Evolutionary conservation across 2,329 filamentous ascomycete species (phyloP).

Genomic region (Fusarium chuoi): DNA sequence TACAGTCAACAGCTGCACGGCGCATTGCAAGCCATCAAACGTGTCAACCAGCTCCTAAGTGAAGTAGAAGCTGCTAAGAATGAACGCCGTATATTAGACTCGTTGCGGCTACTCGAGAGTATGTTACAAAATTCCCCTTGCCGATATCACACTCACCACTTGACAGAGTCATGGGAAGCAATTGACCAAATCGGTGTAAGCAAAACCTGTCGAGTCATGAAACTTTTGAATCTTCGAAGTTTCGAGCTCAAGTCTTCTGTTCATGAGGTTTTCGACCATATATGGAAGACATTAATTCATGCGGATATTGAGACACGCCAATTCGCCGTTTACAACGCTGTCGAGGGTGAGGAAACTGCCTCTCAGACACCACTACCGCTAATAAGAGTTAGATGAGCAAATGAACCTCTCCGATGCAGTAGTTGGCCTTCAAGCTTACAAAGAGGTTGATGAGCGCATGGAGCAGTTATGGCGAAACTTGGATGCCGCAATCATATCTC

Average conservation of each 20-base stretch:
- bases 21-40: constrained; percentile 61
- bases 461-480: constrained; percentile 70
- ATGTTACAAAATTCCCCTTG: constrained; percentile 37
- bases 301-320: constrained; percentile 66
- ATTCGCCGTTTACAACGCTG: constrained; percentile 65
- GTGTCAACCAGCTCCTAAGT: constrained; percentile 70
- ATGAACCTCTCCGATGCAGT: constrained; percentile 66
- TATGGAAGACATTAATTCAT: constrained; percentile 77
- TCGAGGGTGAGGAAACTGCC: constrained; percentile 57
- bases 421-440: constrained; percentile 66
- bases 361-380: background rate
- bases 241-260: constrained; percentile 74
- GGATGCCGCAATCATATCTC: constrained; percentile 68
- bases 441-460: constrained; percentile 69
- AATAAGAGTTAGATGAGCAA: constrained; percentile 55
- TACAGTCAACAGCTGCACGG: constrained; percentile 68
- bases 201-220: constrained; percentile 70
- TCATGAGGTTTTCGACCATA: constrained; percentile 70
- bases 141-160: constrained; percentile 21
- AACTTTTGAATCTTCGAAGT: constrained; percentile 72
- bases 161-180: constrained; percentile 64
- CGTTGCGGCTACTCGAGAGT: constrained; percentile 67
- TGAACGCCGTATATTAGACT: constrained; percentile 67
- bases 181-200: constrained; percentile 69
- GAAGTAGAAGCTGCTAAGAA: constrained; percentile 67